Evolutionary conservation across 257 asterid genomes (phyloP).

Genomic region (Thymus mandschuricus): DNA sequence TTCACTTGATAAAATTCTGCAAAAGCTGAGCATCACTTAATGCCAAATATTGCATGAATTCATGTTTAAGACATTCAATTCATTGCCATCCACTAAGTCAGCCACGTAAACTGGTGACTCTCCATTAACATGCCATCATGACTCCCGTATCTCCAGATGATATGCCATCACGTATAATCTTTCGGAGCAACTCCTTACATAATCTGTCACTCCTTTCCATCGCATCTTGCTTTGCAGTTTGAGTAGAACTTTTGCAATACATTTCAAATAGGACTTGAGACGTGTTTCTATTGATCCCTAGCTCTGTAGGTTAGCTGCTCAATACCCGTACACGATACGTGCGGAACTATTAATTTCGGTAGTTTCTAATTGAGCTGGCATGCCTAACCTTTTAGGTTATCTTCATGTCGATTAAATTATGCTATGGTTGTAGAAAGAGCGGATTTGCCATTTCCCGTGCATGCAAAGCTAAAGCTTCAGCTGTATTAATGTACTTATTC

Average conservation of each 20-base stretch:
- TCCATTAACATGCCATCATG: background rate
- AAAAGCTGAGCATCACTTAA: conserved; percentile 4
- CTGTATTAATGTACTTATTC: background rate
- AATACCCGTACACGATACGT: background rate
- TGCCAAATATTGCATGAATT: background rate
- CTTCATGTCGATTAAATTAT: no score
- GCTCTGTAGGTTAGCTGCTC: background rate
- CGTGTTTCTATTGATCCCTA: background rate
- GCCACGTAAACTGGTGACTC: background rate
- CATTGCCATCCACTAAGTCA: background rate
- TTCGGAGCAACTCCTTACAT: no score
- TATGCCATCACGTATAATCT: no score
- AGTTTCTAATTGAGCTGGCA: background rate
- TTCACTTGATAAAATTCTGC: background rate
- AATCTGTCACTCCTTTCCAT: background rate
- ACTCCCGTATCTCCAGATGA: background rate
- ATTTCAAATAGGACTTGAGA: background rate
- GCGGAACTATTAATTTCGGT: background rate
- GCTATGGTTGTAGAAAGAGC: background rate
- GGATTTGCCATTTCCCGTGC: background rate
- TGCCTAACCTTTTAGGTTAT: no score
- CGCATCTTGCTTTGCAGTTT: background rate
- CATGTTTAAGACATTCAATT: background rate
- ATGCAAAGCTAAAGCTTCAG: background rate
- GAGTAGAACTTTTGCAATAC: background rate